These are phyloP conservation scores for Dichotomocladium elegans DNA, from an alignment of 371 early-diverging fungal genomes.

Conservation along the genomic window DNA sequence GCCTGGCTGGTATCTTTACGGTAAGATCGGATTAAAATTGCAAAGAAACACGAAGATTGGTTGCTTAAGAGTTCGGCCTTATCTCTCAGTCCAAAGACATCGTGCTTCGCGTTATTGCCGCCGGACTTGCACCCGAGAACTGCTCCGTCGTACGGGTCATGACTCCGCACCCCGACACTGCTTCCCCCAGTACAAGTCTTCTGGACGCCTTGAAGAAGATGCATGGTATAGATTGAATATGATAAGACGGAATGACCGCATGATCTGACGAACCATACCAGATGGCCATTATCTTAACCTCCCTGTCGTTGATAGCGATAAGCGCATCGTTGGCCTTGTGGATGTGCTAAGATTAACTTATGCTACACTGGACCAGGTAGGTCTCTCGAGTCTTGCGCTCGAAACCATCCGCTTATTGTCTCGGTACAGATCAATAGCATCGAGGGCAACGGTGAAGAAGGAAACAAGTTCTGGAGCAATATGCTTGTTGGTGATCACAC, in stretches of 20 bases:
- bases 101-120: constrained; percentile 90
- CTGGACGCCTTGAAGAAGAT: constrained; percentile 90
- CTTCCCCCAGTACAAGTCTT: constrained; percentile 72
- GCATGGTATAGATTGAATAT: constrained; percentile 33
- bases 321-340: constrained; percentile 83
- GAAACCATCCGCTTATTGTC: too few relatives aligned
- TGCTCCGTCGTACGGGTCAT: constrained; percentile 47
- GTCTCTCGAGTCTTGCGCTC: too few relatives aligned
- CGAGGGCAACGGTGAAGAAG: constrained; percentile 34
- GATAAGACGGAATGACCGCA: not conserved
- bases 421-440: constrained; percentile 30
- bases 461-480: constrained; percentile 12
- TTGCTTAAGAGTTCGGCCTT: constrained; percentile 50
- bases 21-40: constrained; percentile 50
- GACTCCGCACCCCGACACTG: constrained; percentile 53
- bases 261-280: too few relatives aligned
- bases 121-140: constrained; percentile 77
- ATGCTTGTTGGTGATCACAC: constrained; percentile 13
- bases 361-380: constrained; percentile 69
- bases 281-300: constrained; percentile 95
- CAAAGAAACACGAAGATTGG: too few relatives aligned
- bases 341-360: constrained; percentile 93
- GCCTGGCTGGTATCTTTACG: constrained; percentile 84
- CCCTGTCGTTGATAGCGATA: constrained; percentile 83
- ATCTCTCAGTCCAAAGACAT: constrained; percentile 63